Evolutionary conservation across 352 stramenopile genomes (phyloP).

Genomic region (Pythium utonaiense): DNA sequence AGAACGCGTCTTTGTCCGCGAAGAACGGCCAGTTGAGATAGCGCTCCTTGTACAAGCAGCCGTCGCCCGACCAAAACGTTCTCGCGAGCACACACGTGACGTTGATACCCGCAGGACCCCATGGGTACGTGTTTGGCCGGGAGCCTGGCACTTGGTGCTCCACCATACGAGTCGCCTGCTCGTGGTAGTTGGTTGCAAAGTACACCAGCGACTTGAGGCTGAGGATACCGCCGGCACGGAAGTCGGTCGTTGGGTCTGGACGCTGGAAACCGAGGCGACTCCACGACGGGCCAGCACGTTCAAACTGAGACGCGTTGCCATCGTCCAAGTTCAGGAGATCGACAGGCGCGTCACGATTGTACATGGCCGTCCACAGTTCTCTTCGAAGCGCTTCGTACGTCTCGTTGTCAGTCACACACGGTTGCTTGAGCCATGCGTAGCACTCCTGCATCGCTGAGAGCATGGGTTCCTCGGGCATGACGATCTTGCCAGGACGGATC

Average conservation of each 20-base stretch:
- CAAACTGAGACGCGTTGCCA: conserved; percentile 33
- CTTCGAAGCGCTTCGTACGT: conserved; percentile 61
- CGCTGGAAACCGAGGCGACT: conserved; percentile 81
- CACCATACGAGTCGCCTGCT: conserved; percentile 70
- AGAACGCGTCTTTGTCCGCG: conserved; percentile 59
- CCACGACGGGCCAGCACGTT: conserved; percentile 72
- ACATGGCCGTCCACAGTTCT: conserved; percentile 68
- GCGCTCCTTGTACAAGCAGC: conserved; percentile 54
- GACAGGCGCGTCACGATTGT: conserved; percentile 19
- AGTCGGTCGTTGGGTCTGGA: conserved; percentile 82
- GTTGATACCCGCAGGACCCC: conserved; percentile 82
- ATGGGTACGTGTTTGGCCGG: conserved; percentile 79
- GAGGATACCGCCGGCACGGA: conserved; percentile 75
- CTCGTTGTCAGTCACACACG: conserved; percentile 55
- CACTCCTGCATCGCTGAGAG: conserved; percentile 63
- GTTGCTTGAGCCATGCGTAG: conserved; percentile 66
- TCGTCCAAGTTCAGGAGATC: neutral
- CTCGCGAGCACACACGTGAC: conserved; percentile 79
- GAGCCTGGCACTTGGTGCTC: conserved; percentile 74
- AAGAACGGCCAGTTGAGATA: conserved; percentile 75
- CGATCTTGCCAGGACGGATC: conserved; percentile 46
- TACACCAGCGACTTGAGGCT: conserved; percentile 80
- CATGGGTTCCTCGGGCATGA: conserved; percentile 49
- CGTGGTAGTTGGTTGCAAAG: conserved; percentile 69
- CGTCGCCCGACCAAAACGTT: conserved; percentile 81